phyloP scores from a whole-genome alignment of 2,329 filamentous ascomycete genomes.

The Curvularia sp. region DNA sequence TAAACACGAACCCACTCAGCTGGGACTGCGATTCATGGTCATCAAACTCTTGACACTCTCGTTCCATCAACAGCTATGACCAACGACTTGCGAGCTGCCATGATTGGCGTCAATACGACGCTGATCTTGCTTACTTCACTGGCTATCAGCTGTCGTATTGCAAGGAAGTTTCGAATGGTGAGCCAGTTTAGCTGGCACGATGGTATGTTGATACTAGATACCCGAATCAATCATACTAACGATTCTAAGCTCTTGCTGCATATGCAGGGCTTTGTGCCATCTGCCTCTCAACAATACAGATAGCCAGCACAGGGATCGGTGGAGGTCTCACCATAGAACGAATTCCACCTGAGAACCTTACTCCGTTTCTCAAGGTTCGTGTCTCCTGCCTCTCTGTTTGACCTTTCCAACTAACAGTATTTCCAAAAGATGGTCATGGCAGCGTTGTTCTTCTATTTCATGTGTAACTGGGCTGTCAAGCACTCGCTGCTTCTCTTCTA shows the following conservation, averaged over 20 bases:
- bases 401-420: neutral
- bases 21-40: neutral
- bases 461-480: constrained; percentile 52
- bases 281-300: constrained; percentile 35
- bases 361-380: constrained; percentile 23
- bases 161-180: constrained; percentile 32
- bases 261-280: constrained; percentile 34
- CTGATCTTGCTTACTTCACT: constrained; percentile 33
- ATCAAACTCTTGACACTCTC: neutral
- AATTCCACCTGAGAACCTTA: constrained; percentile 18
- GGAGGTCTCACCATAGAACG: constrained; percentile 26
- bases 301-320: constrained; percentile 33
- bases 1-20: constrained; percentile 1
- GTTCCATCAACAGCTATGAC: constrained; percentile 14
- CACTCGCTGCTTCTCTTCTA: constrained; percentile 52
- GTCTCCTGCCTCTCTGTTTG: too few species aligned
- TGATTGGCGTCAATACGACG: constrained; percentile 35
- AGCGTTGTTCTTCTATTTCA: constrained; percentile 48
- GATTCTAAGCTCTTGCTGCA: constrained; percentile 27
- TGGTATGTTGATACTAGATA: constrained; percentile 21
- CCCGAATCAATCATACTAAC: constrained; percentile 13
- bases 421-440: constrained; percentile 27
- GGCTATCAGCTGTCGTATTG: constrained; percentile 34
- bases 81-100: constrained; percentile 23
- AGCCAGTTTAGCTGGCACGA: constrained; percentile 38